Percentiles rank a stretch among this genome's conserved stretches.
These are phyloP conservation scores for Paramarasmius palmivorus DNA, from an alignment of 1,284 basidiomycete genomes.

Conservation along the genomic window DNA sequence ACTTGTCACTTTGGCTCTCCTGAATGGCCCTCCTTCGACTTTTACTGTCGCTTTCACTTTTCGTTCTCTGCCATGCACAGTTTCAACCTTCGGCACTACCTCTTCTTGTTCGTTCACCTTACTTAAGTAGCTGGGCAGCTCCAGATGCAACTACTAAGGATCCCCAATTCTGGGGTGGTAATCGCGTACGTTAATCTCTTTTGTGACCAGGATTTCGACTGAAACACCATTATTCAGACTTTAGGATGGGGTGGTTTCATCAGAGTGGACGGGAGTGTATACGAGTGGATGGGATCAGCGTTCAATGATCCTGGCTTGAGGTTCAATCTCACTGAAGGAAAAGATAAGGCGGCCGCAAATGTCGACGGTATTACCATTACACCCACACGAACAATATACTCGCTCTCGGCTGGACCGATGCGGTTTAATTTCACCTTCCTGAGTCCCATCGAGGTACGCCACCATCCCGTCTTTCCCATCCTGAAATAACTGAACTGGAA, in stretches of 20 bases:
- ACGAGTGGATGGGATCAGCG: conserved; percentile 10
- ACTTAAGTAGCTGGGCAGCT: no score
- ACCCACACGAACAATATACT: conserved; percentile 9
- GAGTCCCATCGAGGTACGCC: conserved; percentile 14
- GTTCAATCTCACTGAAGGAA: neutral
- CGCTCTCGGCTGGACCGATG: conserved; percentile 9
- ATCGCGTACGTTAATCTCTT: neutral
- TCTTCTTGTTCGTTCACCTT: no score
- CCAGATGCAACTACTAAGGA: no score
- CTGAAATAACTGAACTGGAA: no score
- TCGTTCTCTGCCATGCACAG: no score
- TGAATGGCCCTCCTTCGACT: no score
- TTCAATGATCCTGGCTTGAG: neutral
- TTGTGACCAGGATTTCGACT: neutral
- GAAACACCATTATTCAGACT: neutral
- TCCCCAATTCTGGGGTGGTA: neutral
- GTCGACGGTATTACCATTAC: conserved; percentile 4
- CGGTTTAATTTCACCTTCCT: conserved; percentile 13
- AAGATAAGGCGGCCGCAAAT: neutral
- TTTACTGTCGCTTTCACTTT: no score
- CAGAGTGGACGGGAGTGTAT: conserved; percentile 6
- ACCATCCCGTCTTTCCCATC: no score
- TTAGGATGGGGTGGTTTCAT: no score
- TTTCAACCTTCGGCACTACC: no score
- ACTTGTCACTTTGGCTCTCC: no score